Base-by-base conservation (phyloP, 371 early-diverging fungal genomes). In the Fennellomyces sp. region DNA sequence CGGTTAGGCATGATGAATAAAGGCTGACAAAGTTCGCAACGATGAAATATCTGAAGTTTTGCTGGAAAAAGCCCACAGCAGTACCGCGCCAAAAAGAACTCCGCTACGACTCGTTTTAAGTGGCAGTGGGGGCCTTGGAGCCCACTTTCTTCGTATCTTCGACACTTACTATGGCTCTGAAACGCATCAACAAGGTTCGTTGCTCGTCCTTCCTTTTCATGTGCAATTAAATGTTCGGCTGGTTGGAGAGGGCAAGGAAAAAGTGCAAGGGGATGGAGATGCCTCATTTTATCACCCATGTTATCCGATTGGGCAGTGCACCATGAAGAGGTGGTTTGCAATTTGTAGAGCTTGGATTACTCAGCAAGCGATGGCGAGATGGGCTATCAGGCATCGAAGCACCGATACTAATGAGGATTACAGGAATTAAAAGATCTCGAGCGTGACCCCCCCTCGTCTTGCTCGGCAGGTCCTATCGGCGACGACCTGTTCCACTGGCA, bases 381-480 rank as follows among this genome's bases (percentile, higher is more conserved):
- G n/a, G n/a, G n/a, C n/a, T n/a, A n/a, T n/a, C n/a, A n/a, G n/a
- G n/a, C n/a, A n/a, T n/a, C n/a, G n/a, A n/a, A n/a, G n/a, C n/a
- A n/a, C n/a, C n/a, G n/a, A 4, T 39, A 39, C 15, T 39, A 39
- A 39, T n/a, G 39, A 39, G 49, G 57, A 26, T 33, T 47, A 47
- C 76, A 97, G 95, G 97, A 97, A 87, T 81, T 96, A 73, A 85
- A 85, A 83, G 97, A 97, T 80, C 90, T 97, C 75, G 91, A 89
- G 61, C 88, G 93, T 71, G 98, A 97, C 85, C 98, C 96, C 48
- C 96, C 95, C 60, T 91, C 94, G 30, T 91, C 93, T 47, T 96
- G 96, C 88, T 91, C 91, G 66, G 97, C 96, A 29, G 97, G 97
- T 10, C 97, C 97, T 58, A 81, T 88, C 55, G 93, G 91, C 31